Conservation (phyloP, 2,329 filamentous ascomycete species). For the Macrophomina phaseolina region DNA sequence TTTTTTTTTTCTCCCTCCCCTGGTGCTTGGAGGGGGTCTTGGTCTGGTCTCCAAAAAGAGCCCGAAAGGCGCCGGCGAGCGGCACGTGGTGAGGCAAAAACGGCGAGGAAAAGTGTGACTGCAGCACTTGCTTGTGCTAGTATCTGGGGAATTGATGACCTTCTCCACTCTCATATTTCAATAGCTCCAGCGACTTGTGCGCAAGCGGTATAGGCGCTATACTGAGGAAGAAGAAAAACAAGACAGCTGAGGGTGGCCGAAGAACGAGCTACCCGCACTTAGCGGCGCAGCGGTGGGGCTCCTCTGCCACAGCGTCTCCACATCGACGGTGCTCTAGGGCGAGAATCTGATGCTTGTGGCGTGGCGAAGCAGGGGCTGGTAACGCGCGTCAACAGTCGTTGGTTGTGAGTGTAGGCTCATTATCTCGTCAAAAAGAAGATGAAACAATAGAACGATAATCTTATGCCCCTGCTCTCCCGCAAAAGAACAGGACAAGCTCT, state of each 20-base stretch:
- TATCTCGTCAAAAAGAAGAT: slow-evolving; percentile 14
- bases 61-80: background rate
- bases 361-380: slow-evolving; percentile 2
- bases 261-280: background rate
- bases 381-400: slow-evolving; percentile 12
- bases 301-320: background rate
- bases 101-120: background rate
- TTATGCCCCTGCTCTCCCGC: slow-evolving; percentile 1
- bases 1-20: background rate
- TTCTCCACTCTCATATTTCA: slow-evolving; percentile 10
- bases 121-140: slow-evolving; percentile 6
- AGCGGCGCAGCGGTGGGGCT: background rate
- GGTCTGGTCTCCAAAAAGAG: background rate
- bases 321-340: background rate
- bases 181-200: background rate
- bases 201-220: background rate
- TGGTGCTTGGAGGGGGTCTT: background rate
- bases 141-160: background rate
- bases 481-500: slow-evolving; percentile 9
- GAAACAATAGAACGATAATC: slow-evolving; percentile 14
- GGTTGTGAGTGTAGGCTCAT: background rate
- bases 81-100: slow-evolving; percentile 1
- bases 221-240: background rate
- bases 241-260: background rate
- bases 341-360: slow-evolving; percentile 7